phyloP scores from a whole-genome alignment of 768 basidiomycete genomes.

The Polyporus arcularius region DNA sequence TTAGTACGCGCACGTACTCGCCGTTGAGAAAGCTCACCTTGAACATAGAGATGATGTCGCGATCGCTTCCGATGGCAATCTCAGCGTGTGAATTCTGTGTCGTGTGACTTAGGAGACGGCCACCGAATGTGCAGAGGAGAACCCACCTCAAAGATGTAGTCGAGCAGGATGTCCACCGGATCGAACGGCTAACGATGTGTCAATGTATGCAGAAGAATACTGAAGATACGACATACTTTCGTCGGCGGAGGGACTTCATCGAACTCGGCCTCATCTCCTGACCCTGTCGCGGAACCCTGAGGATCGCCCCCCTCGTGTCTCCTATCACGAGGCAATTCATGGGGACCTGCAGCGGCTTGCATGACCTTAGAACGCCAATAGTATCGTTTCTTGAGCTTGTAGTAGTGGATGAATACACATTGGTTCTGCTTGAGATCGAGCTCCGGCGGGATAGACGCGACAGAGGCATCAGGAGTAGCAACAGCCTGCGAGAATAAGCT shows the following conservation, averaged over 20 bases:
- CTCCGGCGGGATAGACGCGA: not conserved
- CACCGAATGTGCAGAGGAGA: too few species aligned
- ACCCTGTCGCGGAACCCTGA: too few species aligned
- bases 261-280: conserved; percentile 8
- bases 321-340: too few species aligned
- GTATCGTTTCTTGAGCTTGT: conserved; percentile 13
- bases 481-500: too few species aligned
- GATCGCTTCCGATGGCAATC: conserved; percentile 15
- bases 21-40: too few species aligned
- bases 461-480: too few species aligned
- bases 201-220: too few species aligned
- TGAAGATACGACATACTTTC: not conserved
- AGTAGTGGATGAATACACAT: conserved; percentile 20
- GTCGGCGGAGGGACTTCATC: not conserved
- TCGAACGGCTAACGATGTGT: conserved; percentile 2
- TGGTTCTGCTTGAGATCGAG: conserved; percentile 6
- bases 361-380: not conserved
- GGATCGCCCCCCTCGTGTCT: too few species aligned
- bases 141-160: conserved; percentile 16
- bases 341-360: conserved; percentile 11
- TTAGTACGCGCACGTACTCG: too few species aligned
- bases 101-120: too few species aligned
- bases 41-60: conserved; percentile 8
- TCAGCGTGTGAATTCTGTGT: conserved; percentile 15
- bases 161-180: conserved; percentile 15